These are phyloP conservation scores for Pseudogymnoascus sp. DNA, from an alignment of 2,329 filamentous ascomycete genomes.

Conservation along the genomic window DNA sequence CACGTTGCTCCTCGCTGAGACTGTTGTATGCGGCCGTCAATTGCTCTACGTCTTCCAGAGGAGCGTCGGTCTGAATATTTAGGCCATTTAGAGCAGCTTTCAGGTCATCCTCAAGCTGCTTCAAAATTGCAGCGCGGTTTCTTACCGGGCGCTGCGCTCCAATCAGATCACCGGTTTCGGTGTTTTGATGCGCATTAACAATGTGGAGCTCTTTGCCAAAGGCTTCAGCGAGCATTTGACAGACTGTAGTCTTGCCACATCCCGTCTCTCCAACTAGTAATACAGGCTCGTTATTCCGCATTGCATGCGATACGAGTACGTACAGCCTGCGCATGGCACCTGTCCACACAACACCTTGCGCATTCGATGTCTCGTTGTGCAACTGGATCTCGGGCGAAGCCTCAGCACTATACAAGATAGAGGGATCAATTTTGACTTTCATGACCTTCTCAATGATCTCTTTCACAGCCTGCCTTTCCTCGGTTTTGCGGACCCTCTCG, in stretches of 20 bases:
- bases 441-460: slow-evolving; percentile 83
- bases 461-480: slow-evolving; percentile 79
- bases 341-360: slow-evolving; percentile 80
- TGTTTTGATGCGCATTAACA: slow-evolving; percentile 96
- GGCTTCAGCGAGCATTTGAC: slow-evolving; percentile 81
- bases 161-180: slow-evolving; percentile 94
- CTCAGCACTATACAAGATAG: slow-evolving; percentile 60
- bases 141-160: slow-evolving; percentile 87
- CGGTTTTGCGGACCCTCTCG: slow-evolving; percentile 84
- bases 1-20: slow-evolving; percentile 40
- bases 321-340: slow-evolving; percentile 88
- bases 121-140: slow-evolving; percentile 68
- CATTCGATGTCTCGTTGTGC: slow-evolving; percentile 39
- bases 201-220: slow-evolving; percentile 70
- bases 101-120: slow-evolving; percentile 57
- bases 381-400: slow-evolving; percentile 48
- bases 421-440: slow-evolving; percentile 72
- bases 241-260: slow-evolving; percentile 95
- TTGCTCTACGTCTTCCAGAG: slow-evolving; percentile 52
- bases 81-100: slow-evolving; percentile 33
- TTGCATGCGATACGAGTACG: slow-evolving; percentile 75
- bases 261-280: slow-evolving; percentile 93
- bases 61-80: slow-evolving; percentile 41
- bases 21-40: slow-evolving; percentile 39
- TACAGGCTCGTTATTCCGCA: slow-evolving; percentile 87